Conservation (phyloP, 441 rosid genomes). For the Populus hybrid region DNA sequence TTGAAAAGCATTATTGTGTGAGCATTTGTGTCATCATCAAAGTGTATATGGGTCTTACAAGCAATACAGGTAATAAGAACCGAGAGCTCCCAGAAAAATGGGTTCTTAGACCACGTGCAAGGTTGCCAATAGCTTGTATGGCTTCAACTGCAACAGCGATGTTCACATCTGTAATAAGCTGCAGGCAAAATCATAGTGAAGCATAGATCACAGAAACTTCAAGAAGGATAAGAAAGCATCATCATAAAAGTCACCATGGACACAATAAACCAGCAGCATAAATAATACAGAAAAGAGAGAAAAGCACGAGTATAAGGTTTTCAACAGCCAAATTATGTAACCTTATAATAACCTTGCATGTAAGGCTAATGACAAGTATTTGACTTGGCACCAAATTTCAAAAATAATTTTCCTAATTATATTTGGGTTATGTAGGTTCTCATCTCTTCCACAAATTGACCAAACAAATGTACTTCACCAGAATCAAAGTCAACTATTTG, state of each 20-base stretch:
- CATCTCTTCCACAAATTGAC: neutral
- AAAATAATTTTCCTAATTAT: neutral
- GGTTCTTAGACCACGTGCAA: conserved; percentile 86
- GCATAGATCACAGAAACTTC: neutral
- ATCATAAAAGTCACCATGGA: neutral
- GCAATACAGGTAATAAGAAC: conserved; percentile 79
- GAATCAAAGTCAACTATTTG: neutral
- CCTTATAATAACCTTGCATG: neutral
- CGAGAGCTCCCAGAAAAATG: conserved; percentile 95
- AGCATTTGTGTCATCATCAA: neutral
- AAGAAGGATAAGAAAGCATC: neutral
- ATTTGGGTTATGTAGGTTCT: neutral
- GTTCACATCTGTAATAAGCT: conserved; percentile 96
- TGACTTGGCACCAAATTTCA: neutral
- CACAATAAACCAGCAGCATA: neutral
- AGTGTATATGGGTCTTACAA: conserved; percentile 49
- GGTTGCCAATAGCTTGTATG: conserved; percentile 96
- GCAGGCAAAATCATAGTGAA: conserved; percentile 31
- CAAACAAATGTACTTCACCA: neutral
- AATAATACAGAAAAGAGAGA: neutral
- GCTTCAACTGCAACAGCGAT: conserved; percentile 99
- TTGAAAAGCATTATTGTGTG: neutral
- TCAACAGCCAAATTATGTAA: neutral
- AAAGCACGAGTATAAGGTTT: neutral
- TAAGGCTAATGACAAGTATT: neutral